Evolutionary conservation across 768 basidiomycete genomes (phyloP).

Genomic region (Leccinum aurantiacum): DNA sequence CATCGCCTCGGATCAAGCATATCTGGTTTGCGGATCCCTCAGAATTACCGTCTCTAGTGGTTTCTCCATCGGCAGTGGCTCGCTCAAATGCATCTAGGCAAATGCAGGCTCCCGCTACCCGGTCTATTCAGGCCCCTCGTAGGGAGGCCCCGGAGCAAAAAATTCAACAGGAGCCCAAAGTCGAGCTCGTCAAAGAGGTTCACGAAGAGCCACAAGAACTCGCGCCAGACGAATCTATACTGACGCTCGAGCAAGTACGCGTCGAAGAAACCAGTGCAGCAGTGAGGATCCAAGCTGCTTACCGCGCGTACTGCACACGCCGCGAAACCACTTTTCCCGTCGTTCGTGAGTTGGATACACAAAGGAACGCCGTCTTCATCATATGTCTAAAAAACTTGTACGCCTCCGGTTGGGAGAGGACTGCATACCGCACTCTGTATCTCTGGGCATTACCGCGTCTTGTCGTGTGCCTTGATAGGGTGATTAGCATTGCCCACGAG

Average conservation of each 20-base stretch:
- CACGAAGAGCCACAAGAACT: conserved; percentile 17
- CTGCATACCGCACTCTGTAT: conserved; percentile 38
- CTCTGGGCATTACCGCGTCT: conserved; percentile 40
- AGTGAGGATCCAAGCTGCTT: conserved; percentile 20
- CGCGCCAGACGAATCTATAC: conserved; percentile 12
- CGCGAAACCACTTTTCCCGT: conserved; percentile 6
- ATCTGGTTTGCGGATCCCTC: conserved; percentile 31
- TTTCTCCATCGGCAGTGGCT: conserved; percentile 12
- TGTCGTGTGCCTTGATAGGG: conserved; percentile 40
- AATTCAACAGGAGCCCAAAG: not conserved
- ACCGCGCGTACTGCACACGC: conserved; percentile 12
- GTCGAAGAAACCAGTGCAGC: conserved; percentile 26
- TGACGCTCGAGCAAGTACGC: conserved; percentile 16
- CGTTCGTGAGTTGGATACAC: conserved; percentile 18
- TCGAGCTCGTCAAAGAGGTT: conserved; percentile 1
- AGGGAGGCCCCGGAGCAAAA: not conserved
- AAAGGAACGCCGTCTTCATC: conserved; percentile 25
- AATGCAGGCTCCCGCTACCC: conserved; percentile 19
- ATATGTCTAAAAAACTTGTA: conserved; percentile 31
- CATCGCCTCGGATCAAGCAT: conserved; percentile 24
- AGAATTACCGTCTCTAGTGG: conserved; percentile 33
- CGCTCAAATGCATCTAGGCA: conserved; percentile 14
- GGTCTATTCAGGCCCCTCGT: not conserved
- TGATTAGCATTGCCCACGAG: conserved; percentile 22
- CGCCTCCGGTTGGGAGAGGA: conserved; percentile 29